phyloP scores from a whole-genome alignment of 2,329 filamentous ascomycete species.

The Xylaria sp. region DNA sequence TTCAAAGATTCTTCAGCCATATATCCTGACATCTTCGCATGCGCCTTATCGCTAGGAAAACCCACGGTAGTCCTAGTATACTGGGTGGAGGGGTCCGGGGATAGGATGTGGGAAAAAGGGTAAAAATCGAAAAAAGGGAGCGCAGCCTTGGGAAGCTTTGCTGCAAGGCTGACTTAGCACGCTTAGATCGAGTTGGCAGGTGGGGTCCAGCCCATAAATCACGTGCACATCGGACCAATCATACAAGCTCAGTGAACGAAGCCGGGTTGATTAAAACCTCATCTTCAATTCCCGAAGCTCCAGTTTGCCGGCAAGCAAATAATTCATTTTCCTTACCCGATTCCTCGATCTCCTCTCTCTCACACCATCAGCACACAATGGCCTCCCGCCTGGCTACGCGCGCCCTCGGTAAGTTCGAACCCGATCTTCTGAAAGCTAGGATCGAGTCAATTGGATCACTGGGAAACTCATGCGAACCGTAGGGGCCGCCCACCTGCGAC shows the following conservation, averaged over 20 bases:
- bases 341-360: conserved; percentile 55
- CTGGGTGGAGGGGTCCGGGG: not conserved
- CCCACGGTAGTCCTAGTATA: not conserved
- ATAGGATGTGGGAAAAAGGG: not conserved
- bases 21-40: conserved; percentile 35
- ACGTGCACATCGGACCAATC: conserved; percentile 32
- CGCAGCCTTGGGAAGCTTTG: conserved; percentile 28
- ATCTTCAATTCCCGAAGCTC: conserved; percentile 31
- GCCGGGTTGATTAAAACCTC: conserved; percentile 43
- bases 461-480: conserved; percentile 36
- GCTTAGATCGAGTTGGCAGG: conserved; percentile 9
- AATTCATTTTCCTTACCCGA: conserved; percentile 42
- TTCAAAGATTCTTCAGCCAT: conserved; percentile 44
- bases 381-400: conserved; percentile 96
- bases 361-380: conserved; percentile 80
- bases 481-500: conserved; percentile 92
- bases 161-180: conserved; percentile 30
- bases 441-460: conserved; percentile 40
- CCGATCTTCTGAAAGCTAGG: conserved; percentile 22
- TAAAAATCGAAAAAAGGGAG: conserved; percentile 24
- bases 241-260: conserved; percentile 20
- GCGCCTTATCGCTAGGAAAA: not conserved
- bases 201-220: conserved; percentile 27
- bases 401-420: conserved; percentile 79
- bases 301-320: conserved; percentile 43